Conservation (phyloP, 2,329 filamentous ascomycete species). For the Acarospora socialis region DNA sequence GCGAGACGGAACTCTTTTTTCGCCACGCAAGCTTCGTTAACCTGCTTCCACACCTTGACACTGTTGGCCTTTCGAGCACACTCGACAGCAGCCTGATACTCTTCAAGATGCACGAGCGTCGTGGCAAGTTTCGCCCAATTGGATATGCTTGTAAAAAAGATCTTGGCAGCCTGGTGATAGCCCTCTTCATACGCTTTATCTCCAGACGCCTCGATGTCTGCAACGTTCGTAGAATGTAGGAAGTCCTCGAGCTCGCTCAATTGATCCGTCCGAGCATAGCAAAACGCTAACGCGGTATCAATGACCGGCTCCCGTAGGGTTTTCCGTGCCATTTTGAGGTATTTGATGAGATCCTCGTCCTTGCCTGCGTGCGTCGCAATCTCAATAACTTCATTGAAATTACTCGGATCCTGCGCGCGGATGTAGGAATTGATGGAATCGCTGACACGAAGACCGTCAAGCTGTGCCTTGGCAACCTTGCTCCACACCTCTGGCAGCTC, state of each 20-base stretch:
- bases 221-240: constrained; percentile 80
- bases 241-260: constrained; percentile 92
- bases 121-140: constrained; percentile 99
- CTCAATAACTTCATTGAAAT: constrained; percentile 93
- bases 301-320: constrained; percentile 85
- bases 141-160: constrained; percentile 95
- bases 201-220: constrained; percentile 89
- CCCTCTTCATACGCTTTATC: constrained; percentile 96
- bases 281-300: constrained; percentile 88
- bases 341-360: constrained; percentile 95
- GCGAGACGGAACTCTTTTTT: constrained; percentile 99
- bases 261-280: constrained; percentile 81
- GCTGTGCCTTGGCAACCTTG: constrained; percentile 92
- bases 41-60: constrained; percentile 98
- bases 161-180: constrained; percentile 91
- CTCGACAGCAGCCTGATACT: constrained; percentile 95
- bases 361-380: constrained; percentile 90
- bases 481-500: constrained; percentile 95
- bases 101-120: constrained; percentile 87
- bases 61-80: constrained; percentile 97
- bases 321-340: constrained; percentile 91
- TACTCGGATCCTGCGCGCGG: constrained; percentile 79
- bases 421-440: constrained; percentile 97
- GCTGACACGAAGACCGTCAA: constrained; percentile 82
- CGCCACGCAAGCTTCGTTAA: constrained; percentile 85